Percentiles rank a stretch among this genome's conserved stretches.
Evolutionary conservation across 108 stramenopile species (phyloP).

Genomic region (Poteriospumella lacustris): DNA sequence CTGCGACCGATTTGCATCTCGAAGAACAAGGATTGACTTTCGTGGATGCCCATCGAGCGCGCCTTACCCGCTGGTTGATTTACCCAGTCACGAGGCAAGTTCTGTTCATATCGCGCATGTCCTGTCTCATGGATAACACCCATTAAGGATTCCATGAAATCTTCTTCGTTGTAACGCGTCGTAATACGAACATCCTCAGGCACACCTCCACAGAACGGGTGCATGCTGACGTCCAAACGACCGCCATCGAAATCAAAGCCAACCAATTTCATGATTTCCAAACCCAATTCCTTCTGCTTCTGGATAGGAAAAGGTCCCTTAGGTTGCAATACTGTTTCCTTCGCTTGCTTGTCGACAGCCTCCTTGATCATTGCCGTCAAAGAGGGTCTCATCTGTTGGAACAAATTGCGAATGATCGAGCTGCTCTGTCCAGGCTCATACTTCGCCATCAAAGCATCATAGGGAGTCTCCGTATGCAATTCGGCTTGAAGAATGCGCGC

Average conservation of each 20-base stretch:
- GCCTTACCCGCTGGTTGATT: constrained; percentile 57
- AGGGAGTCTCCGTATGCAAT: no score
- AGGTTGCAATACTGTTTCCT: no score
- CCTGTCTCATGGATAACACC: constrained; percentile 82
- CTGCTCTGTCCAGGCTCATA: constrained; percentile 73
- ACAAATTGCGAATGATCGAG: constrained; percentile 64
- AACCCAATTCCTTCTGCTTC: constrained; percentile 53
- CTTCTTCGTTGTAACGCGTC: constrained; percentile 57
- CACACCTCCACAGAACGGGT: constrained; percentile 76
- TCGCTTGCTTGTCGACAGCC: constrained; percentile 55
- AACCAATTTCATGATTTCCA: constrained; percentile 59
- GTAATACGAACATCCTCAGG: constrained; percentile 80
- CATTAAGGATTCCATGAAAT: constrained; percentile 77
- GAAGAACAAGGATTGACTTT: constrained; percentile 79
- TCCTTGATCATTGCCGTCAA: constrained; percentile 67
- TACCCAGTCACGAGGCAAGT: constrained; percentile 40
- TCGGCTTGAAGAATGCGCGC: no score
- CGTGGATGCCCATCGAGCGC: constrained; percentile 78
- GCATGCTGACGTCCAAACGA: constrained; percentile 74
- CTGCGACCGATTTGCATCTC: no score
- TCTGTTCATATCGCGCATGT: constrained; percentile 85
- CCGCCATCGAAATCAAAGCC: constrained; percentile 67
- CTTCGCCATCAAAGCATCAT: constrained; percentile 64
- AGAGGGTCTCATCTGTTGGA: constrained; percentile 60
- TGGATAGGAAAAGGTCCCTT: no score